Evolutionary conservation across 805 yeast genomes (phyloP).

Genomic region (Ascoidea rubescens): DNA sequence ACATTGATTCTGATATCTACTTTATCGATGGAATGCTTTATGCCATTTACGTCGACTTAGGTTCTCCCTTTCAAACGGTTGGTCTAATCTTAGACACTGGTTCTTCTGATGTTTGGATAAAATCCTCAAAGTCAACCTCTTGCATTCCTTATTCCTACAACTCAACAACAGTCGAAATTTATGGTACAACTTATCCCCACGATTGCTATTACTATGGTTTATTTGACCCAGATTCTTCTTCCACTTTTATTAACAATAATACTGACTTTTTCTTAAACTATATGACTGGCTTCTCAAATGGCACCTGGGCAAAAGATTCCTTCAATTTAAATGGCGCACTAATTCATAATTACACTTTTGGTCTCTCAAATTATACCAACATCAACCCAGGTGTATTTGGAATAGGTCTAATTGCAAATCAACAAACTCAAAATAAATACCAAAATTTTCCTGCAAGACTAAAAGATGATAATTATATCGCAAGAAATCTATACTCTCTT

Average conservation of each 20-base stretch:
- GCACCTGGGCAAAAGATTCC: background rate
- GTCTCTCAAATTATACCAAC: background rate
- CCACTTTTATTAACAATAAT: background rate
- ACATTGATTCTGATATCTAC: background rate
- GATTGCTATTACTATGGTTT: background rate
- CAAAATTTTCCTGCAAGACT: conserved; percentile 17
- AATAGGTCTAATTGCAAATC: background rate
- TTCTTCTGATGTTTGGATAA: conserved; percentile 22
- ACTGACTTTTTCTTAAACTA: background rate
- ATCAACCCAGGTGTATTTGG: background rate
- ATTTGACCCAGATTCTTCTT: background rate
- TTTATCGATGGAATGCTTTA: background rate
- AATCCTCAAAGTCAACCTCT: conserved; percentile 19
- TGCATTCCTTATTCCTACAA: too few species aligned
- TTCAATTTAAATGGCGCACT: background rate
- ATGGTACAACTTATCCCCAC: background rate
- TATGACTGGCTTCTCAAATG: background rate
- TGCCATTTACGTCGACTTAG: conserved; percentile 14
- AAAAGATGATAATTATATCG: conserved; percentile 27
- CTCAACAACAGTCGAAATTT: background rate
- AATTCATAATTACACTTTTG: background rate
- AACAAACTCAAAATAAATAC: conserved; percentile 5
- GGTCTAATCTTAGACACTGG: conserved; percentile 18
- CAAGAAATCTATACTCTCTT: conserved; percentile 28
- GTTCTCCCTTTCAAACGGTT: conserved; percentile 15